Percentiles rank a stretch among this genome's conserved stretches.
phyloP scores from a whole-genome alignment of 2,329 filamentous ascomycete species.

The Arthrocladium fulminans region DNA sequence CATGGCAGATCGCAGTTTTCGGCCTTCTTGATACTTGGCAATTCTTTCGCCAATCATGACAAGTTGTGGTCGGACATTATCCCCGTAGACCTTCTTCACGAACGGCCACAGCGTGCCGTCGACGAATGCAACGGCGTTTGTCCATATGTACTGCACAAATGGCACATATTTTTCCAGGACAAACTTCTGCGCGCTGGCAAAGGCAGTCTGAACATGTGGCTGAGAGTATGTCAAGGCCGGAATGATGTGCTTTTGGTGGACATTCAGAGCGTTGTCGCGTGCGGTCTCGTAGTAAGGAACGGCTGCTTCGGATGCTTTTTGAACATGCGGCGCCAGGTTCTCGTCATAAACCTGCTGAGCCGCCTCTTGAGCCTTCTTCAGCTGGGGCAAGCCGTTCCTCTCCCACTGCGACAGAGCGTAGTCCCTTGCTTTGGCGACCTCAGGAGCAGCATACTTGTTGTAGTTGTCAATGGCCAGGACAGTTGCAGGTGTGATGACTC shows the following conservation, averaged over 20 bases:
- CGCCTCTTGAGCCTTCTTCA: slow-evolving; percentile 55
- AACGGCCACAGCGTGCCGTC: slow-evolving; percentile 73
- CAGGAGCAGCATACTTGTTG: slow-evolving; percentile 64
- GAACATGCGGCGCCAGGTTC: slow-evolving; percentile 64
- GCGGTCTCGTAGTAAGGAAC: slow-evolving; percentile 65
- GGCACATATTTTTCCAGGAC: slow-evolving; percentile 63
- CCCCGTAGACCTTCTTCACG: slow-evolving; percentile 67
- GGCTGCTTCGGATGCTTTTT: slow-evolving; percentile 48
- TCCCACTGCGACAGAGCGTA: slow-evolving; percentile 68
- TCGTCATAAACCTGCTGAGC: slow-evolving; percentile 60
- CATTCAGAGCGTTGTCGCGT: slow-evolving; percentile 53
- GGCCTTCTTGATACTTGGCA: slow-evolving; percentile 53
- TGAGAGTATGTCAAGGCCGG: slow-evolving; percentile 66
- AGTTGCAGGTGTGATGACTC: slow-evolving; percentile 60
- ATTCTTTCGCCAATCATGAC: slow-evolving; percentile 84
- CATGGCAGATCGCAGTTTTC: slow-evolving; percentile 51
- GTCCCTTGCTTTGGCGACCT: slow-evolving; percentile 57
- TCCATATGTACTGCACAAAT: slow-evolving; percentile 61
- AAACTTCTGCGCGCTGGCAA: slow-evolving; percentile 57
- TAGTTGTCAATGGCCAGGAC: slow-evolving; percentile 54
- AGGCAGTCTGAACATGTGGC: slow-evolving; percentile 64
- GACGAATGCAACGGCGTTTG: slow-evolving; percentile 60
- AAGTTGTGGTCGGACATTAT: slow-evolving; percentile 93
- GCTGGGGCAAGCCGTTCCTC: slow-evolving; percentile 63
- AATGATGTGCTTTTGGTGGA: slow-evolving; percentile 63